Base-by-base conservation (phyloP, 176 grass and related monocot species). In the Oryza meyeriana region DNA sequence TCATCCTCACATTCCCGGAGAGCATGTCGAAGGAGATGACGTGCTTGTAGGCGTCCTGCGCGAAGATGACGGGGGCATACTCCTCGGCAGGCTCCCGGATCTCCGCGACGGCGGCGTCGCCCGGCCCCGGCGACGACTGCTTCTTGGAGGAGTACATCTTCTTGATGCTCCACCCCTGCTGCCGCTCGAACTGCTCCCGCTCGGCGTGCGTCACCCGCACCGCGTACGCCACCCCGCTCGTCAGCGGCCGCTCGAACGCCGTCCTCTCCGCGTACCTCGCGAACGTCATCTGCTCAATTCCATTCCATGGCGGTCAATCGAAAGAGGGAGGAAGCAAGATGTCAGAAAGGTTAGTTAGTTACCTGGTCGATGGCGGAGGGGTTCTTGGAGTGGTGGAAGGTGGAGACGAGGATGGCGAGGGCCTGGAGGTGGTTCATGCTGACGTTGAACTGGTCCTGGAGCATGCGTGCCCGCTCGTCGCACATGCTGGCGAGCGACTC, bases 401-500 rank as follows among this genome's bases (percentile, higher is more conserved):
- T 99, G 69, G 91, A 94, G 65, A 99, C 85, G 28, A 99, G 91
- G 34, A 96, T 95, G 34, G 97, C 97, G 76, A 99, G 88, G 13
- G 97, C 97, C 88, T 99, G 97, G 4, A 99, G 88, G 75, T 99
- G 97, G 61, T 95, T 95, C 93, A 99, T 94, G 89, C 89, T 92
- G 85, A 99, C 97, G 81, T 99, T 99, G 78, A 99, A 94, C 87
- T 99, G 97, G 57, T 99, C 97, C 78, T 99, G 97, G 30, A 99
- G 97, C 97, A 99, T 99, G 64, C 97, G 84, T 0, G 93, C 89
- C 27, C 97, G 85, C 83, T 99, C 93, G 64, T 99, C 97, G 61
- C 97, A 99, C 97, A 99, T 96, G 86, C 82, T 94, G 38, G 77
- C 83, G 13, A 99, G 97, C 25, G 79, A 76, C 35, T 99, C 97